phyloP scores from a whole-genome alignment of 2,329 filamentous ascomycete species.

The Diatrype stigma region DNA sequence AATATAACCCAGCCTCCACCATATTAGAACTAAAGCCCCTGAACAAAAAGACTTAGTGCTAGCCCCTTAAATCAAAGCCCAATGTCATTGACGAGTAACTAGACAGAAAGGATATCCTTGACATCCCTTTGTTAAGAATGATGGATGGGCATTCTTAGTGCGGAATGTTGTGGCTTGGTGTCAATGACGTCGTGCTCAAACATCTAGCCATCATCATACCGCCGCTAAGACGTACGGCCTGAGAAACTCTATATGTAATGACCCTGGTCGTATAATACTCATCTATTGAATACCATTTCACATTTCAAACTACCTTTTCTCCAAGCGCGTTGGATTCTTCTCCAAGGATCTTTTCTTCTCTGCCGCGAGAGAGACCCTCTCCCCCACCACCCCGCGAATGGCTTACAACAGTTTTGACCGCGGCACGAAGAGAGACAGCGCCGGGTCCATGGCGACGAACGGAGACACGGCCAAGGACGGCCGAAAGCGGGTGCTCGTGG shows the following conservation, averaged over 20 bases:
- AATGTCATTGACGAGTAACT: too few species aligned
- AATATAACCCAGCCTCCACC: too few species aligned
- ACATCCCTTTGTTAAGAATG: too few species aligned
- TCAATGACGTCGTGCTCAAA: conserved; percentile 5
- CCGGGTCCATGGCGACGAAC: conserved; percentile 19
- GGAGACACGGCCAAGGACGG: conserved; percentile 10
- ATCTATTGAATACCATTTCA: too few species aligned
- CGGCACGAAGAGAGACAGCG: conserved; percentile 17
- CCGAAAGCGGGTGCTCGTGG: conserved; percentile 33
- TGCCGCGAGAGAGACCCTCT: not conserved
- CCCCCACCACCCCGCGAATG: conserved; percentile 11
- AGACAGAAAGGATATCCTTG: too few species aligned
- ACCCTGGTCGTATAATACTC: too few species aligned
- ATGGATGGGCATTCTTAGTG: too few species aligned
- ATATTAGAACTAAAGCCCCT: too few species aligned
- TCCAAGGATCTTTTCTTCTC: not conserved
- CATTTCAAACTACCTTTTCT: too few species aligned
- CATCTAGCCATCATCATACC: conserved; percentile 4
- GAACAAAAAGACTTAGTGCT: too few species aligned
- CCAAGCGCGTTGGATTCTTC: not conserved
- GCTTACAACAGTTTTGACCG: conserved; percentile 9
- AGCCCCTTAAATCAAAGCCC: too few species aligned
- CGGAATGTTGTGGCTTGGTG: not conserved
- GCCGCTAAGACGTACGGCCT: not conserved
- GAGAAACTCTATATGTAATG: not conserved